phyloP scores from a whole-genome alignment of 352 stramenopile species.

The Achlya hypogyna region DNA sequence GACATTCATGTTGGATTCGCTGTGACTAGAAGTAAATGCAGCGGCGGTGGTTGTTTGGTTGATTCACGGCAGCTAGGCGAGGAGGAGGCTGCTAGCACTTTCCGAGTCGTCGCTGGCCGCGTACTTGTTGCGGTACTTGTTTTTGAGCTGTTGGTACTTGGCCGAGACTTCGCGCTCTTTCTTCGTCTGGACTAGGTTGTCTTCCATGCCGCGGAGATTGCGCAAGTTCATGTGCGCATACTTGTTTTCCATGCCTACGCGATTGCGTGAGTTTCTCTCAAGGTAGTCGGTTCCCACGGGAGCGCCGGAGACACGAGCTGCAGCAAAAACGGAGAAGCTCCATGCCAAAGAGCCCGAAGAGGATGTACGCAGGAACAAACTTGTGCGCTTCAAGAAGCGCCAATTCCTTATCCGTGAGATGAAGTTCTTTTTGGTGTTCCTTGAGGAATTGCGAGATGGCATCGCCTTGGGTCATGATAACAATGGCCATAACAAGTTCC shows the following conservation, averaged over 20 bases:
- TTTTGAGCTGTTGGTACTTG: slow-evolving; percentile 62
- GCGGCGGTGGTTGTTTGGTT: no score
- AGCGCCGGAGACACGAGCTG: slow-evolving; percentile 42
- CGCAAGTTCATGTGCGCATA: slow-evolving; percentile 50
- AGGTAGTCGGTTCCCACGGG: slow-evolving; percentile 25
- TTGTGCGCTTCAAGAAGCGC: slow-evolving; percentile 47
- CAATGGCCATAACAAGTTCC: slow-evolving; percentile 48
- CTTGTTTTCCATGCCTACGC: slow-evolving; percentile 25
- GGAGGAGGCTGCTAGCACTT: not conserved
- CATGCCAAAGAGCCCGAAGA: slow-evolving; percentile 55
- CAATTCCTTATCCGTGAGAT: slow-evolving; percentile 57
- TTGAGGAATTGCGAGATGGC: slow-evolving; percentile 51
- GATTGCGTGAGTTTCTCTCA: not conserved
- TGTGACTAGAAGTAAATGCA: not conserved
- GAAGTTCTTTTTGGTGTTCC: slow-evolving; percentile 52
- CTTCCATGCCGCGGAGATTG: slow-evolving; percentile 52
- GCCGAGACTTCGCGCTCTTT: slow-evolving; percentile 63
- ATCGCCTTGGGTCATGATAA: slow-evolving; percentile 55
- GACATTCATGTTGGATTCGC: not conserved
- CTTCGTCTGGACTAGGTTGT: slow-evolving; percentile 53
- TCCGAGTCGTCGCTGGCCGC: slow-evolving; percentile 20
- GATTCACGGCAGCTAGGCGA: not conserved
- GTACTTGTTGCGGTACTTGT: slow-evolving; percentile 77
- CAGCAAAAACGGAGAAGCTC: slow-evolving; percentile 62
- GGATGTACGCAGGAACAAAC: slow-evolving; percentile 52